Evolutionary conservation across 192 early-diverging fungal species (phyloP).

Genomic region (Backusella macrospora): DNA sequence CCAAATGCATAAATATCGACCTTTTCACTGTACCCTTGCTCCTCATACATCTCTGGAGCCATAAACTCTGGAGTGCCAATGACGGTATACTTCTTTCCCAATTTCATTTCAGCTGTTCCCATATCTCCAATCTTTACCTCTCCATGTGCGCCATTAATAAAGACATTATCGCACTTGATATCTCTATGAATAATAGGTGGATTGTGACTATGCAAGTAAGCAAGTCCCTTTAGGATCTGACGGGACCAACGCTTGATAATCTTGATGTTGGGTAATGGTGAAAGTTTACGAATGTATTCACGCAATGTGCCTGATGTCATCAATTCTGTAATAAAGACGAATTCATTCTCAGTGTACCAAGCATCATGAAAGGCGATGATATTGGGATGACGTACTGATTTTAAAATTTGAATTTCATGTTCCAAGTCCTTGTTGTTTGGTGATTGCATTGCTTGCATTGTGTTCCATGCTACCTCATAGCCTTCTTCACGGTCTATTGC

Average conservation of each 20-base stretch:
- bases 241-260: constrained; percentile 80
- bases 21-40: constrained; percentile 79
- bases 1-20: constrained; percentile 93
- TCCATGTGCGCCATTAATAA: constrained; percentile 88
- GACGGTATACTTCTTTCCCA: constrained; percentile 84
- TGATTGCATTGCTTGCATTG: constrained; percentile 54
- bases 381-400: constrained; percentile 77
- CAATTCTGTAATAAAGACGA: constrained; percentile 85
- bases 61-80: constrained; percentile 86
- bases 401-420: constrained; percentile 68
- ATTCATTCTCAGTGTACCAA: constrained; percentile 63
- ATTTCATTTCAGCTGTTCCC: constrained; percentile 87
- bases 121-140: constrained; percentile 88
- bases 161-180: constrained; percentile 79
- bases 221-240: constrained; percentile 79
- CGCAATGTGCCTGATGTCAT: constrained; percentile 88
- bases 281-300: constrained; percentile 73
- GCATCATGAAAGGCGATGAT: constrained; percentile 78
- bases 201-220: constrained; percentile 73
- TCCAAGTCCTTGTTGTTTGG: constrained; percentile 41
- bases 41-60: constrained; percentile 91
- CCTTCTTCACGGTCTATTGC: constrained; percentile 86
- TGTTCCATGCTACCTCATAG: constrained; percentile 88
- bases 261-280: constrained; percentile 64
- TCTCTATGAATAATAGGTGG: constrained; percentile 86